Evolutionary conservation across 768 basidiomycete species (phyloP).

Genomic region (Galerina marginata): DNA sequence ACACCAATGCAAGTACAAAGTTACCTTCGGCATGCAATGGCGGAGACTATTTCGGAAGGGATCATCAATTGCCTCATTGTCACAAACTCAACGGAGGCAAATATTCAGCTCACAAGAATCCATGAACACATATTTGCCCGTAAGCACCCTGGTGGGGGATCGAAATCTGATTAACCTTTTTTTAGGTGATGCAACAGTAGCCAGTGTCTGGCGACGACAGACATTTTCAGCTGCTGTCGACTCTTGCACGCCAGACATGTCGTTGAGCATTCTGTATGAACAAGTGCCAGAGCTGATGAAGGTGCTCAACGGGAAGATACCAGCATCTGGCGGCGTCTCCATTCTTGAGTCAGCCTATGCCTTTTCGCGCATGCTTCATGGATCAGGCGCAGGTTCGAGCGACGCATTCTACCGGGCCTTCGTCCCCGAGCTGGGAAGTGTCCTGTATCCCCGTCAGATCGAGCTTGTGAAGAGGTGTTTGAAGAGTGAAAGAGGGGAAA

Average conservation of each 20-base stretch:
- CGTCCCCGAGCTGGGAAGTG: constrained; percentile 80
- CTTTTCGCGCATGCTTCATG: constrained; percentile 88
- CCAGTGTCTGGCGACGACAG: constrained; percentile 87
- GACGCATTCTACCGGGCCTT: constrained; percentile 89
- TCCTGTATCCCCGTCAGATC: constrained; percentile 77
- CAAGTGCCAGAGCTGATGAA: constrained; percentile 70
- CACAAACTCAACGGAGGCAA: constrained; percentile 85
- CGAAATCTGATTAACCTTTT: background rate
- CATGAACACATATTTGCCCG: constrained; percentile 89
- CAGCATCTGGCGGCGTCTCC: constrained; percentile 51
- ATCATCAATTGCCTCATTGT: constrained; percentile 87
- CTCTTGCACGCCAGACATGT: constrained; percentile 73
- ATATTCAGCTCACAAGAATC: constrained; percentile 82
- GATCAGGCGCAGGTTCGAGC: constrained; percentile 60
- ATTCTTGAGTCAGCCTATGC: constrained; percentile 77
- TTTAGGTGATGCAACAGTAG: constrained; percentile 85
- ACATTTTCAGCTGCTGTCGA: constrained; percentile 90
- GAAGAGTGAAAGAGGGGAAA: constrained; percentile 74
- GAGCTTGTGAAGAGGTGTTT: constrained; percentile 86
- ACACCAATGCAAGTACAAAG: constrained; percentile 79
- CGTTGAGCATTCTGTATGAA: constrained; percentile 68
- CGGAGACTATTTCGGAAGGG: constrained; percentile 77
- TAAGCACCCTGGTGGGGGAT: constrained; percentile 43
- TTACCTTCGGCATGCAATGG: constrained; percentile 80
- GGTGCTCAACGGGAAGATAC: constrained; percentile 50